Conservation (phyloP, 129 eudicot species). For the Chrysanthemum seticuspe region DNA sequence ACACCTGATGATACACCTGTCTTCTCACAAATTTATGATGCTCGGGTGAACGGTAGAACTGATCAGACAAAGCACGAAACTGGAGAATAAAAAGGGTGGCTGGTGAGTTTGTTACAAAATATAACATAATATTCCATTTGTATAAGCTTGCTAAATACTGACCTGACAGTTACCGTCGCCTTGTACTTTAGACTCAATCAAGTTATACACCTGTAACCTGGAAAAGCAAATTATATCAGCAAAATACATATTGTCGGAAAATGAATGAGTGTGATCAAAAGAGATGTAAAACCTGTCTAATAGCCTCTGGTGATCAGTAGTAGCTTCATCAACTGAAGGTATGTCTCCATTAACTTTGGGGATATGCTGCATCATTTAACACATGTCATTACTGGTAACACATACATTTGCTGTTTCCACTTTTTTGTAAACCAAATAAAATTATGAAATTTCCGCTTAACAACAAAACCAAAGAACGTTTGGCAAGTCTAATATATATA, state of each 20-base stretch:
- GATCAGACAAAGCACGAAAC: slow-evolving; percentile 97
- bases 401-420: no score
- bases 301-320: slow-evolving; percentile 93
- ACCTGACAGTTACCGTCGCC: slow-evolving; percentile 99
- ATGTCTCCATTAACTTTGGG: slow-evolving; percentile 94
- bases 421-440: no score
- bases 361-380: slow-evolving; percentile 62
- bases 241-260: background rate
- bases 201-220: slow-evolving; percentile 78
- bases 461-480: background rate
- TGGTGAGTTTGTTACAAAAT: background rate
- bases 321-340: slow-evolving; percentile 93
- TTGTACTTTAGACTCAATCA: slow-evolving; percentile 82
- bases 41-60: slow-evolving; percentile 83
- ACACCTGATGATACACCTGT: slow-evolving; percentile 82
- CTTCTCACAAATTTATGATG: slow-evolving; percentile 94
- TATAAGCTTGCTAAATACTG: slow-evolving; percentile 9
- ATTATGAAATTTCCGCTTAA: no score
- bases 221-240: slow-evolving; percentile 12
- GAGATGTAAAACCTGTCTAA: slow-evolving; percentile 55
- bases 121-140: background rate
- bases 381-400: background rate
- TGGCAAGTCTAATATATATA: no score
- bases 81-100: slow-evolving; percentile 11
- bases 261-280: background rate